Evolutionary conservation across 2,329 filamentous ascomycete species (phyloP).

Genomic region (Fusarium coffeatum): DNA sequence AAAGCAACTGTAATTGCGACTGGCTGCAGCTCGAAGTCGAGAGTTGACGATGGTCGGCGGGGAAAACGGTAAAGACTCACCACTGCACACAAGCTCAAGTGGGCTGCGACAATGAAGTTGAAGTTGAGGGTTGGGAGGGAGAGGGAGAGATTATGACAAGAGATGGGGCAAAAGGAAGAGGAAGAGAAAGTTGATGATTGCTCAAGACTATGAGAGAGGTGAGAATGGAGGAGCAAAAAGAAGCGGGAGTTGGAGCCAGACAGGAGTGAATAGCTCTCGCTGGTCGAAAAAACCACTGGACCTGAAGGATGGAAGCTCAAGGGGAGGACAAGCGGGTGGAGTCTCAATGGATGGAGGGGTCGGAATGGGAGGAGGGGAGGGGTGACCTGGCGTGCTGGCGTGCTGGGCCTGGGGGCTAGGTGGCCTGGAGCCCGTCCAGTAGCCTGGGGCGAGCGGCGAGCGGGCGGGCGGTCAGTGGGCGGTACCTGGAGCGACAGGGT

Average conservation of each 20-base stretch:
- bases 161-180: conserved; percentile 33
- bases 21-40: conserved; percentile 22
- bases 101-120: conserved; percentile 41
- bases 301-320: conserved; percentile 47
- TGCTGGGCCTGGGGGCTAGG: not conserved
- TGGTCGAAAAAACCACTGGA: conserved; percentile 44
- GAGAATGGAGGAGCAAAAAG: conserved; percentile 39
- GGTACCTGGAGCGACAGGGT: conserved; percentile 33
- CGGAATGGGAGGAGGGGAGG: conserved; percentile 31
- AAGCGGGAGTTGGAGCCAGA: conserved; percentile 38
- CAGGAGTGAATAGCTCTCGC: conserved; percentile 38
- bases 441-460: conserved; percentile 16
- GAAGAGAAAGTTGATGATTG: conserved; percentile 30
- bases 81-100: conserved; percentile 43
- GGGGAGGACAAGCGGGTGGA: conserved; percentile 44
- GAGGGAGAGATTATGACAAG: conserved; percentile 38
- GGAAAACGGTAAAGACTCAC: conserved; percentile 41
- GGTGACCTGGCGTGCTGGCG: conserved; percentile 24
- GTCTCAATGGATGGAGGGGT: conserved; percentile 36
- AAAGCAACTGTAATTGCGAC: conserved; percentile 11
- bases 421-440: not conserved
- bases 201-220: conserved; percentile 39
- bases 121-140: conserved; percentile 37
- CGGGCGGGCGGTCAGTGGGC: conserved; percentile 32
- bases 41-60: conserved; percentile 37